phyloP scores from a whole-genome alignment of 352 stramenopile species.

The Phytopythium cucurbitacearum region DNA sequence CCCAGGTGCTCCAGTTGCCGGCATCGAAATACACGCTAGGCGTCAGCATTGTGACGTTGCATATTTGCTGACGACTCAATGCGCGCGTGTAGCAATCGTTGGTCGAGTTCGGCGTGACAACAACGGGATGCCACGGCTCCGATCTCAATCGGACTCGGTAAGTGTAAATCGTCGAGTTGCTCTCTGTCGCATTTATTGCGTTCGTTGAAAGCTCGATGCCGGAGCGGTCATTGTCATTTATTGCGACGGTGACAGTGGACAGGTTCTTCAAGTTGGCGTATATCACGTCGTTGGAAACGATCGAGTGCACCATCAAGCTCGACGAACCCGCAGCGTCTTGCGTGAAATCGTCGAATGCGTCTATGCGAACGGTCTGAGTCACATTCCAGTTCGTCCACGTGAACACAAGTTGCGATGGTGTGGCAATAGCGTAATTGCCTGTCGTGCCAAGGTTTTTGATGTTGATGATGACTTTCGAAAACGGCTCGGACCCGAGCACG shows the following conservation, averaged over 20 bases:
- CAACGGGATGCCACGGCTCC: slow-evolving; percentile 58
- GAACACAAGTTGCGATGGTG: slow-evolving; percentile 38
- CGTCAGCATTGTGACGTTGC: slow-evolving; percentile 54
- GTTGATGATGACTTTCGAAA: slow-evolving; percentile 51
- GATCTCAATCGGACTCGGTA: slow-evolving; percentile 56
- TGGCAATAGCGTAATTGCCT: slow-evolving; percentile 34
- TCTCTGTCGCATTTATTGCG: slow-evolving; percentile 31
- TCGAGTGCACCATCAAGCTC: slow-evolving; percentile 44
- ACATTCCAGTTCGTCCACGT: slow-evolving; percentile 73
- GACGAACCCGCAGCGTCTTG: slow-evolving; percentile 41
- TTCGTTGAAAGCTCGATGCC: slow-evolving; percentile 46
- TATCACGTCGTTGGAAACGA: slow-evolving; percentile 64
- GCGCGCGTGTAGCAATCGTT: slow-evolving; percentile 50
- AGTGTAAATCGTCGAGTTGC: slow-evolving; percentile 27
- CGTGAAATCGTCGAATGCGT: slow-evolving; percentile 57
- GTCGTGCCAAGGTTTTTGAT: slow-evolving; percentile 45
- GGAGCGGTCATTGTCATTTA: slow-evolving; percentile 61
- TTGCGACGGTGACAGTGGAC: slow-evolving; percentile 37
- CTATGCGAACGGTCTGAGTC: slow-evolving; percentile 40
- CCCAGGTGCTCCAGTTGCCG: slow-evolving; percentile 61
- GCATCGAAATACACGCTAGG: slow-evolving; percentile 44
- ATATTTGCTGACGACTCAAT: slow-evolving; percentile 25
- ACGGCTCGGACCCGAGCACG: slow-evolving; percentile 55
- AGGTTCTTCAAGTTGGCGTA: slow-evolving; percentile 46
- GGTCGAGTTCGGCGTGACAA: slow-evolving; percentile 35